Evolutionary conservation across 495 filamentous ascomycete species (phyloP), one percentile per base, ranked within the genome.

Genomic region (Penicillium bialowiezense): DNA sequence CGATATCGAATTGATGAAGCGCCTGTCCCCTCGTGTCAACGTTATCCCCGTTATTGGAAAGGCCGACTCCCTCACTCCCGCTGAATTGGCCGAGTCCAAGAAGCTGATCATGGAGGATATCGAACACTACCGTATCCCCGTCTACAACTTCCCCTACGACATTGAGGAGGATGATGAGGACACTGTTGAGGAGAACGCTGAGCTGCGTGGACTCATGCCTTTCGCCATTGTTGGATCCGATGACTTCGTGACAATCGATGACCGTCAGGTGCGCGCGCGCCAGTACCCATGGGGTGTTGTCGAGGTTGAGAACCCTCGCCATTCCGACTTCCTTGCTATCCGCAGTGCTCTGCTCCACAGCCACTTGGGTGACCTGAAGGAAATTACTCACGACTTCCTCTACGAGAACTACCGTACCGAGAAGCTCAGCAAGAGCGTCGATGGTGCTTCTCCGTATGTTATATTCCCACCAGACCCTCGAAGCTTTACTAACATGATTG

Each of bases 391-490:
- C 68, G 93, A 97, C 65, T 98, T 98, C 87, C 81, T 98, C 28
- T 98, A 98, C 68, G 93, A 98, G 68, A 98, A 98, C 76, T 98
- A 98, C 81, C 89, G 93, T 88, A 98, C 93, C 62, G 95, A 98
- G 87, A 97, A 97, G 75, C 85, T 98, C 54, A 95, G 89, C 80
- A 98, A 97, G 88, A 96, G 91, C 68, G 92, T 97, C 45, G 91
- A 96, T 63, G 91, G 91, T 69, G 81, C 83, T 71, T 77, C 82
- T 78, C 80, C 82, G 92, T 97, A 88, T 55, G 90, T 88, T 48
- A 41, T 33, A 4, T 7, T 10, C 7, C 20, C 42, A 28, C 48
- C 10, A 29, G 12, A 18, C 8, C 38, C 19, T 28, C 17, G 4
- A 14, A 43, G 41, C 32, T 13, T 14, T 50, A 48, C 72, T 76